Evolutionary conservation across 805 yeast genomes (phyloP).

Genomic region (Huiozyma sinensis): DNA sequence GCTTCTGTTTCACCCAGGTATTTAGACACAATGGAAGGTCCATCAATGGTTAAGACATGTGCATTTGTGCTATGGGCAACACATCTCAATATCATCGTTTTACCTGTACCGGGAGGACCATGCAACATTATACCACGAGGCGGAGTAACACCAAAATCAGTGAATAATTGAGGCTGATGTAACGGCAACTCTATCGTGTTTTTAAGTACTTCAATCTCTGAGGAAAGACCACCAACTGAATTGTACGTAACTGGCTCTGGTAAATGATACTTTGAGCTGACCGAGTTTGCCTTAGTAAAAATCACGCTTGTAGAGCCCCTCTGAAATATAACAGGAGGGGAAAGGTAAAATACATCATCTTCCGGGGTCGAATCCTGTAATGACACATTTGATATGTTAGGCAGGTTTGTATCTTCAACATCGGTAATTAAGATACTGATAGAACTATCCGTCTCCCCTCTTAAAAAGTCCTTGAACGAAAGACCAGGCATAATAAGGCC

Average conservation of each 20-base stretch:
- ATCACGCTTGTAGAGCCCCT: conserved; percentile 26
- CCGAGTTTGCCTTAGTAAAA: conserved; percentile 17
- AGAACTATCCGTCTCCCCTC: conserved; percentile 7
- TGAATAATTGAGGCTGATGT: conserved; percentile 62
- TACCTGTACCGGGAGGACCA: conserved; percentile 98
- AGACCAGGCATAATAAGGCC: conserved; percentile 56
- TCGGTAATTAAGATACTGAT: conserved; percentile 16
- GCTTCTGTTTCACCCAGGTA: conserved; percentile 92
- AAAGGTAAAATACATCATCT: conserved; percentile 23
- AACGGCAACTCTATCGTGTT: conserved; percentile 73
- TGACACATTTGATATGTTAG: conserved; percentile 31
- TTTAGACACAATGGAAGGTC: conserved; percentile 86
- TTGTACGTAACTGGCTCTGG: conserved; percentile 37
- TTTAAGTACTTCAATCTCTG: conserved; percentile 50
- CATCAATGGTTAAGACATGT: conserved; percentile 77
- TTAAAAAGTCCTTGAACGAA: conserved; percentile 20
- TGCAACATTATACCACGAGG: conserved; percentile 89
- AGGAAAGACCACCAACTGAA: conserved; percentile 66
- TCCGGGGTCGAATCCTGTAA: conserved; percentile 5
- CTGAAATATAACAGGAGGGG: conserved; percentile 40
- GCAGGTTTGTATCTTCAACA: conserved; percentile 26
- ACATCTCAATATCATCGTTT: conserved; percentile 76
- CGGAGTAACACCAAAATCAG: conserved; percentile 80
- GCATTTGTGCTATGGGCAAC: conserved; percentile 72
- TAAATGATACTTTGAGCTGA: conserved; percentile 33